Conservation (phyloP, 2,329 filamentous ascomycete genomes). For the Aspergillus bombycis region DNA sequence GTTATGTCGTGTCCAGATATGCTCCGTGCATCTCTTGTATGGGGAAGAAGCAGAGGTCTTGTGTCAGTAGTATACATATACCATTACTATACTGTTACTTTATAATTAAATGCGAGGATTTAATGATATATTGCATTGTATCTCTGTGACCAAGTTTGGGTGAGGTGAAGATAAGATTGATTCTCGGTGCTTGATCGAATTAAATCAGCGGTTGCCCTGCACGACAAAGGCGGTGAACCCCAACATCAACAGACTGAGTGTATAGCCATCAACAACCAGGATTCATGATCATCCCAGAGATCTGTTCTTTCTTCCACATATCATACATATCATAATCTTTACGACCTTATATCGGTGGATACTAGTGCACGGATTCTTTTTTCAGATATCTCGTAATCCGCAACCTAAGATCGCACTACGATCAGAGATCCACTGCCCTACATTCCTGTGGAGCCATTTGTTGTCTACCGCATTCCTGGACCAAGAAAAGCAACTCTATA, state of each 20-base stretch:
- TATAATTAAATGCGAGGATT: not conserved
- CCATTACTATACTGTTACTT: not conserved
- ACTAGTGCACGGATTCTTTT: not conserved
- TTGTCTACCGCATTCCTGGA: not conserved
- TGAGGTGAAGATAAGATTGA: not conserved
- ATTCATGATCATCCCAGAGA: not conserved
- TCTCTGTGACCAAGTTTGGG: not conserved
- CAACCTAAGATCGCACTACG: not conserved
- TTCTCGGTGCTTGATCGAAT: not conserved
- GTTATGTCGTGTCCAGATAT: not conserved
- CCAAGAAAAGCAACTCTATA: slow-evolving; percentile 1
- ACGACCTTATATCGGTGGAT: not conserved
- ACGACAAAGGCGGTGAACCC: slow-evolving; percentile 5
- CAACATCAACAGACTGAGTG: not conserved
- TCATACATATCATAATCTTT: not conserved
- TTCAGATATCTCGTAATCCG: not conserved
- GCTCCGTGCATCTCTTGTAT: not conserved
- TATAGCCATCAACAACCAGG: not conserved
- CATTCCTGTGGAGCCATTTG: slow-evolving; percentile 3
- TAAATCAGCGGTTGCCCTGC: not conserved
- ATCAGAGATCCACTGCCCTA: slow-evolving; percentile 1
- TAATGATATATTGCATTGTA: not conserved
- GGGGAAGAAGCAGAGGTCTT: not conserved
- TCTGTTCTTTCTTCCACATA: not conserved
- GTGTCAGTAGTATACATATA: slow-evolving; percentile 4